Conservation (phyloP, 305 asterid species). For the Vinca major region DNA sequence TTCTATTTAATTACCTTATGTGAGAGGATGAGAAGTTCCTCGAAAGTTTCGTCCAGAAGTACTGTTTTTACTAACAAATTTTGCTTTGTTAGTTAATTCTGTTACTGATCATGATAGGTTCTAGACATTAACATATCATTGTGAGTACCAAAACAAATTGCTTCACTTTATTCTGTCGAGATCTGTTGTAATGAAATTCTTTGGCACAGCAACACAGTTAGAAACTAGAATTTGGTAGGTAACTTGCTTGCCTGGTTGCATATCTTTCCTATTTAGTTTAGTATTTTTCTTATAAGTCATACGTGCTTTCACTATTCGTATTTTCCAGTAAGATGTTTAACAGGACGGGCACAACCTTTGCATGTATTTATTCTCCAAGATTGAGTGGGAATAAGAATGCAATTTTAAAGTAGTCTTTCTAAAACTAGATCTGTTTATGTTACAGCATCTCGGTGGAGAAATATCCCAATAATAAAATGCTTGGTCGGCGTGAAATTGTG, state of each 20-base stretch:
- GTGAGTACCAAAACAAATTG: too few species aligned
- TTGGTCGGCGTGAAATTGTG: conserved; percentile 68
- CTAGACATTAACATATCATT: neutral
- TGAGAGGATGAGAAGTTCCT: neutral
- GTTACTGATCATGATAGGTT: neutral
- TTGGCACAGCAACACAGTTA: neutral
- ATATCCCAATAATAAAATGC: conserved; percentile 77
- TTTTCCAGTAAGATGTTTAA: neutral
- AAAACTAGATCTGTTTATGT: conserved; percentile 15
- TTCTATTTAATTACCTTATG: neutral
- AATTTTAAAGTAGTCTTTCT: conserved; percentile 1
- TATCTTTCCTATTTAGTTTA: neutral
- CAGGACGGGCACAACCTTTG: neutral
- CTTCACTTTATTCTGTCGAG: too few species aligned
- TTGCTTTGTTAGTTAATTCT: neutral
- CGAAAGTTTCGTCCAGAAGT: neutral
- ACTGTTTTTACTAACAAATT: neutral
- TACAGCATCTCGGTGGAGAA: conserved; percentile 75
- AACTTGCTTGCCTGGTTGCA: neutral
- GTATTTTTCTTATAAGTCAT: neutral
- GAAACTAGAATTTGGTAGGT: neutral
- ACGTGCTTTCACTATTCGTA: neutral
- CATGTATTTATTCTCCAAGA: neutral
- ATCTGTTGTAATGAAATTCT: neutral
- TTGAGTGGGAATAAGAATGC: neutral